Evolutionary conservation across 1,139 yeast genomes (phyloP).

Genomic region (Hemisphaericaspora subhashii): DNA sequence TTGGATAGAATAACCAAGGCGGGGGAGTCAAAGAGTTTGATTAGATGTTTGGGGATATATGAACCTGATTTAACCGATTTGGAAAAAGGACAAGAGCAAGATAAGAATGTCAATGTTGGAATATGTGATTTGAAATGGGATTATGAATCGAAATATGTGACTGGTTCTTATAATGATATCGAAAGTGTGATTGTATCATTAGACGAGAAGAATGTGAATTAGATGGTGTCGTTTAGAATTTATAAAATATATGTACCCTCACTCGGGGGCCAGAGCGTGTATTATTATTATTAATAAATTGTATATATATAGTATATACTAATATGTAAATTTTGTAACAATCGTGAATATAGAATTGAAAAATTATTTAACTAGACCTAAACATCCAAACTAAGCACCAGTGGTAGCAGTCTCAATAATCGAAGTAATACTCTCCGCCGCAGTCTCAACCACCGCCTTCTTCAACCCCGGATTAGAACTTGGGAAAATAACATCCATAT

Average conservation of each 20-base stretch:
- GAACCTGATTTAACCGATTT: constrained; percentile 15
- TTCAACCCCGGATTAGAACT: constrained; percentile 29
- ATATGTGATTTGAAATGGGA: constrained; percentile 49
- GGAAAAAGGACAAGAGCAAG: too few species aligned
- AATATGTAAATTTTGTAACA: not conserved
- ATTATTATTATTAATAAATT: not conserved
- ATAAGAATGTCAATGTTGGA: constrained; percentile 22
- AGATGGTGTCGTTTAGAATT: constrained; percentile 1
- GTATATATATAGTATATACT: constrained; percentile 4
- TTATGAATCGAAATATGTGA: constrained; percentile 27
- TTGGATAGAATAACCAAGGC: constrained; percentile 9
- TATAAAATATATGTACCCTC: too few species aligned
- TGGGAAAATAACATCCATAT: constrained; percentile 51
- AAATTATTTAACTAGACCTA: not conserved
- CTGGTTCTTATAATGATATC: constrained; percentile 44
- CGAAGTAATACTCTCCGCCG: constrained; percentile 21
- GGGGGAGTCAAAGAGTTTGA: constrained; percentile 9
- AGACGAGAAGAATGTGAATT: constrained; percentile 16
- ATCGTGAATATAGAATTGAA: constrained; percentile 1
- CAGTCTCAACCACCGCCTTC: constrained; percentile 18
- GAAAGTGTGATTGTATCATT: constrained; percentile 36
- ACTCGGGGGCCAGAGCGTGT: not conserved
- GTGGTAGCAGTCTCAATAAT: constrained; percentile 21
- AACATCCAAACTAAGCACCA: not conserved
- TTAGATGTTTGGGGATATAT: constrained; percentile 29